A percentile compares a stretch with the other conserved stretches of the same genome.
Conservation (phyloP, 2,329 filamentous ascomycete genomes). For the Thelonectria olida region DNA sequence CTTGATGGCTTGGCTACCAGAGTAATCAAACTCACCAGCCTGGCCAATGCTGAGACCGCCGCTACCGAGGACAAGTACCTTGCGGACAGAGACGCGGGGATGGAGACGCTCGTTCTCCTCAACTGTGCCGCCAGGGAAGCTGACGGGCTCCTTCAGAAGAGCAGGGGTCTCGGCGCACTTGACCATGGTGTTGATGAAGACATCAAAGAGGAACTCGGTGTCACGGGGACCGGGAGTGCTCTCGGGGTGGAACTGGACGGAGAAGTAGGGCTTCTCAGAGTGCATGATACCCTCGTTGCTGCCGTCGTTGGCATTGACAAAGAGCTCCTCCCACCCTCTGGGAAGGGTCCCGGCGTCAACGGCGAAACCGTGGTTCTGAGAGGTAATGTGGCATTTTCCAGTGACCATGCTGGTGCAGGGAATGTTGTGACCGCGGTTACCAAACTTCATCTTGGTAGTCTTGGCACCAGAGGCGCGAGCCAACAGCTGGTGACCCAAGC, state of each 20-base stretch:
- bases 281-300: constrained; percentile 99
- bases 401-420: constrained; percentile 96
- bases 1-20: constrained; percentile 97
- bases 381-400: constrained; percentile 97
- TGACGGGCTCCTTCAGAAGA: constrained; percentile 76
- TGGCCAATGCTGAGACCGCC: constrained; percentile 97
- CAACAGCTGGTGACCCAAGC: constrained; percentile 94
- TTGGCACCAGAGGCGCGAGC: constrained; percentile 87
- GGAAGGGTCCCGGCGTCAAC: constrained; percentile 84
- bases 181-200: constrained; percentile 88
- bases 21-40: constrained; percentile 98
- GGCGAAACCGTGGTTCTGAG: constrained; percentile 97
- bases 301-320: constrained; percentile 97
- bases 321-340: constrained; percentile 88
- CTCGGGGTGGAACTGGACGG: constrained; percentile 99
- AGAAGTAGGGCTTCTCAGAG: constrained; percentile 87
- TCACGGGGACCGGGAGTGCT: constrained; percentile 95
- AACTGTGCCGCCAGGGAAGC: constrained; percentile 85
- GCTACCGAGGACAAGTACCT: constrained; percentile 92
- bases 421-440: constrained; percentile 98
- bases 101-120: constrained; percentile 81
- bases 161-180: constrained; percentile 73
- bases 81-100: constrained; percentile 87
- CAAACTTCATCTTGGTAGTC: constrained; percentile 98
- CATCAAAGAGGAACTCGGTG: constrained; percentile 96